A percentile compares a stretch with the other conserved stretches of the same genome.
Conservation (phyloP, 345 rosid genomes). For the Kernera saxatilis region DNA sequence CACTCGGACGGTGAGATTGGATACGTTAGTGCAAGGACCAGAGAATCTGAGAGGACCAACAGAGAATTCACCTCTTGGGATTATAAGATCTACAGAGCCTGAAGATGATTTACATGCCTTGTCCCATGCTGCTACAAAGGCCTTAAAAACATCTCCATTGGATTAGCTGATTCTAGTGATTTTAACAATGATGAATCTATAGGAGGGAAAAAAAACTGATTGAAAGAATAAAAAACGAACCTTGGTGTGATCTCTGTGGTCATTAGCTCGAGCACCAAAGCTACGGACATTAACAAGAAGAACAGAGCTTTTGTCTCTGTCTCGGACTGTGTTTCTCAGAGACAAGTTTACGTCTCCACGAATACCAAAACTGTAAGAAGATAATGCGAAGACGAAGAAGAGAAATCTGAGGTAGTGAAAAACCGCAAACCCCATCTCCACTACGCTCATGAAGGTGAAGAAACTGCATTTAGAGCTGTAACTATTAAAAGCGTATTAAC, state of each 20-base stretch:
- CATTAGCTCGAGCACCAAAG: slow-evolving; percentile 37
- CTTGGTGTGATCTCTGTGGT: slow-evolving; percentile 24
- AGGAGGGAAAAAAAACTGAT: neutral
- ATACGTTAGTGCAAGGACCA: slow-evolving; percentile 51
- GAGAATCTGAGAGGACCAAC: slow-evolving; percentile 22
- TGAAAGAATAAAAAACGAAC: neutral
- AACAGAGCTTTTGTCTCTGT: slow-evolving; percentile 15
- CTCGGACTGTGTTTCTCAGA: neutral
- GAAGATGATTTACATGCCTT: slow-evolving; percentile 45
- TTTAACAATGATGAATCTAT: neutral
- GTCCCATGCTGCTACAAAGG: slow-evolving; percentile 52
- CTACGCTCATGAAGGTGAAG: slow-evolving; percentile 18
- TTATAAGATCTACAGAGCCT: slow-evolving; percentile 28
- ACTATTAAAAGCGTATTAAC: no score
- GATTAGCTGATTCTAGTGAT: slow-evolving; percentile 7
- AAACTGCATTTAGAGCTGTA: slow-evolving; percentile 17
- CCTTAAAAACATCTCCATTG: slow-evolving; percentile 15
- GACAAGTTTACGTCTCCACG: neutral
- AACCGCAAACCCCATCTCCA: neutral
- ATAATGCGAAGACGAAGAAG: slow-evolving; percentile 1
- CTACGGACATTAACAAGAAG: slow-evolving; percentile 27
- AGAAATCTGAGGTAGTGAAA: neutral
- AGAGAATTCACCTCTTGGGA: slow-evolving; percentile 40
- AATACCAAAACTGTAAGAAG: slow-evolving; percentile 5
- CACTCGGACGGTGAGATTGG: slow-evolving; percentile 21